Base-by-base conservation (phyloP, 1,139 yeast genomes). In the Candida gigantensis region DNA sequence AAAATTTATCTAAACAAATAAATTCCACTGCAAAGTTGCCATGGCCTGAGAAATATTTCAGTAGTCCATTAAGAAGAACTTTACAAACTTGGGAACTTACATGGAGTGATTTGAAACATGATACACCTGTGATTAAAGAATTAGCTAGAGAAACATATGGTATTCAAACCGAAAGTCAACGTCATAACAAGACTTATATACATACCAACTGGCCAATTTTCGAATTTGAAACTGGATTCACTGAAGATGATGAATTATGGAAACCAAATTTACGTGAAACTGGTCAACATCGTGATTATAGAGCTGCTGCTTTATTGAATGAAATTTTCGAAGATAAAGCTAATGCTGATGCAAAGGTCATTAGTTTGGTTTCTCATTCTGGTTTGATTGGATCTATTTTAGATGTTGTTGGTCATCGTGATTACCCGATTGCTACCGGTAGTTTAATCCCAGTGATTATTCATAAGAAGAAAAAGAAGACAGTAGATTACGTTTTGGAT, bases 91-190 rank as follows among this genome's bases (percentile, higher is more conserved):
- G 65, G 52, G 40, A 55, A 21, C 34, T 43, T 4, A 55, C 64
- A 0, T 65, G 70, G 70, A 40, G 41, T 1, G 40, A 51, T 29
- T 34, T 43, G 6, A 30, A 37, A 4, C 30, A 37, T n/a, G 17
- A 32, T 2, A 46, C 58, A 40, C 42, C 44, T 7, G 39, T 47
- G 1, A 53, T 67, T 15, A 63, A 61, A 32, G 73, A 67, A 40
- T 34, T 43, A 17, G 59, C 66, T 1, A 52, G 74, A 30, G 74
- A 68, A 41, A 60, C 66, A 3, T 67, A 65, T 43, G 74, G 74
- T 1, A 52, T 67, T 28, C 62, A 62, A 5, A 61, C 72, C 2
- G 60, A 57, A 30, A 65, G 70, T 41, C 49, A 57, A 41, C 57
- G 71, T 37, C 71, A 68, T 41, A 34, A 45, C 29, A 55, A 55